Conservation (phyloP, 805 yeast genomes). For the Saturnispora bothae region DNA sequence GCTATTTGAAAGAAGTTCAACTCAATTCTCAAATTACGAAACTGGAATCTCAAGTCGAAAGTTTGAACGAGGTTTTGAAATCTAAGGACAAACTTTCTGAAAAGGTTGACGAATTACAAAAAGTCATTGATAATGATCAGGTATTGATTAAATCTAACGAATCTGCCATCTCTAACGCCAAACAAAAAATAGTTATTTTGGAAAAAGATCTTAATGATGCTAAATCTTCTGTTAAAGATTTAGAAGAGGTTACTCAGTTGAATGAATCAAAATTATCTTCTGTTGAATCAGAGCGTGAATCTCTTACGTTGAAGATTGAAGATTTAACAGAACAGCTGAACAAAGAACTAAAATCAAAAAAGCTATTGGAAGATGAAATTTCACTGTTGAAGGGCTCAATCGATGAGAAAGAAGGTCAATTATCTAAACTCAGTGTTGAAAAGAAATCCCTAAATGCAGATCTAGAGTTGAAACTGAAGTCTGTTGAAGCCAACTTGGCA, state of each 20-base stretch:
- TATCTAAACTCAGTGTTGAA: slow-evolving; percentile 15
- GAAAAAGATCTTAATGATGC: slow-evolving; percentile 18
- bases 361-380: slow-evolving; percentile 22
- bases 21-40: slow-evolving; percentile 46
- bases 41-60: slow-evolving; percentile 44
- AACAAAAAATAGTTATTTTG: slow-evolving; percentile 21
- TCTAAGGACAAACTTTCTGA: slow-evolving; percentile 24
- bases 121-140: slow-evolving; percentile 25
- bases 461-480: slow-evolving; percentile 1
- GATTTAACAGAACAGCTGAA: slow-evolving; percentile 15
- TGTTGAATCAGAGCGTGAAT: slow-evolving; percentile 6
- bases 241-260: slow-evolving; percentile 11
- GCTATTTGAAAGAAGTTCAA: slow-evolving; percentile 31
- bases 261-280: slow-evolving; percentile 1
- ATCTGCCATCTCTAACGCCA: slow-evolving; percentile 28
- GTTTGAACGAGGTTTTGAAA: slow-evolving; percentile 25
- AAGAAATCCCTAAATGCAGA: slow-evolving; percentile 6
- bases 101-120: slow-evolving; percentile 25
- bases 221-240: slow-evolving; percentile 14
- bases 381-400: slow-evolving; percentile 20
- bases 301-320: slow-evolving; percentile 9
- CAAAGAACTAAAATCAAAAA: background rate
- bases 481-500: slow-evolving; percentile 4
- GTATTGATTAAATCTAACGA: slow-evolving; percentile 31
- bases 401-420: slow-evolving; percentile 27